phyloP scores from a whole-genome alignment of 2,329 filamentous ascomycete genomes.

The Aureobasidium mangrovei region DNA sequence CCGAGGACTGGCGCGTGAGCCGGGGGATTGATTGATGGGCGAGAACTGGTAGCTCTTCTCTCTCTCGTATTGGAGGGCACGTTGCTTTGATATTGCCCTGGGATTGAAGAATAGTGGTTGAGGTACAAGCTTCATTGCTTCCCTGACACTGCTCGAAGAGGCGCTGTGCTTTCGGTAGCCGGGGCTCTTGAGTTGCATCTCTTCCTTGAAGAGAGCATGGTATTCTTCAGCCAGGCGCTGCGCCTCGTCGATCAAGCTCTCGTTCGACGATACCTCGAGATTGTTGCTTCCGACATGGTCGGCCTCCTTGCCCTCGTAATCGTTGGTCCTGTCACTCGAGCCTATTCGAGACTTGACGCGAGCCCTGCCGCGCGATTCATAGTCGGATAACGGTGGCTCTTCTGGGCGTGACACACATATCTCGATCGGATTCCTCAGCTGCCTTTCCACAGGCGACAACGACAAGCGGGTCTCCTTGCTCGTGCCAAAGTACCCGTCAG shows the following conservation, averaged over 20 bases:
- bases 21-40: not conserved
- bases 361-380: not conserved
- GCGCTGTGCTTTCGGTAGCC: not conserved
- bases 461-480: not conserved
- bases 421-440: not conserved
- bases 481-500: constrained; percentile 5
- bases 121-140: constrained; percentile 25
- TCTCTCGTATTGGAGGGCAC: not conserved
- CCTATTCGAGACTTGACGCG: not conserved
- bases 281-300: not conserved
- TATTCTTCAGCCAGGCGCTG: constrained; percentile 21
- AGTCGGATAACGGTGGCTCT: not conserved
- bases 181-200: not conserved
- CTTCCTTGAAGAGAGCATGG: constrained; percentile 20
- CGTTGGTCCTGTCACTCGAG: not conserved
- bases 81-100: constrained; percentile 3
- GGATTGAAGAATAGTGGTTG: constrained; percentile 23
- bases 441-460: constrained; percentile 1
- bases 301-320: not conserved
- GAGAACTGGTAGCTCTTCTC: not conserved
- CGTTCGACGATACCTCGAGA: constrained; percentile 10
- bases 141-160: not conserved
- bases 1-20: not conserved
- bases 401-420: not conserved
- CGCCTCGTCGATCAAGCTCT: constrained; percentile 14